Conservation (phyloP, 306 rosid genomes). For the Vachellia pachyceras region DNA sequence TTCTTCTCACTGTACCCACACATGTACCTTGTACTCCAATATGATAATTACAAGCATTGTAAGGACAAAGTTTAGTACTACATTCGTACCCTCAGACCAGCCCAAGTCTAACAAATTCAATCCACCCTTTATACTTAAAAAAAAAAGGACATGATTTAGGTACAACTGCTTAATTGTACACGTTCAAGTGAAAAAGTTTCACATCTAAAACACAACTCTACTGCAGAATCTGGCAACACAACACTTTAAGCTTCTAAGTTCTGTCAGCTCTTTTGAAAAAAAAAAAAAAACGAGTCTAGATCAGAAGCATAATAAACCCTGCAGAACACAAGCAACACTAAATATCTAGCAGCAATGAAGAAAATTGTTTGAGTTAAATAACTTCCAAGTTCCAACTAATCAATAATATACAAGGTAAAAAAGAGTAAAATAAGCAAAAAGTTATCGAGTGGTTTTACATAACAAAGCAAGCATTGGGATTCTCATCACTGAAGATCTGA, state of each 20-base stretch:
- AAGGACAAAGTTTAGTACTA: not conserved
- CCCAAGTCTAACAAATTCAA: not conserved
- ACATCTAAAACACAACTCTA: not conserved
- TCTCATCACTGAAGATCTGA: slow-evolving; percentile 89
- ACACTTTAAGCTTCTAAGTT: not conserved
- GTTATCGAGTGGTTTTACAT: slow-evolving; percentile 49
- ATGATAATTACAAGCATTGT: not conserved
- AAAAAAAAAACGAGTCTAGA: no score
- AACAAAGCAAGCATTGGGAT: slow-evolving; percentile 85
- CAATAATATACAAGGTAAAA: not conserved
- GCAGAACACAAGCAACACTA: slow-evolving; percentile 21
- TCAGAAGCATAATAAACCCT: slow-evolving; percentile 11
- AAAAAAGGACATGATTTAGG: not conserved
- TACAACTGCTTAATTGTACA: not conserved
- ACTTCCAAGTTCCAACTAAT: slow-evolving; percentile 35
- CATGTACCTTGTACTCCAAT: not conserved
- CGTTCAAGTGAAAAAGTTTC: not conserved
- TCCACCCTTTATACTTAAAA: not conserved
- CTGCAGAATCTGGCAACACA: not conserved
- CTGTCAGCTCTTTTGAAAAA: not conserved
- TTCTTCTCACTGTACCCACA: not conserved
- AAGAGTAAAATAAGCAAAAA: not conserved
- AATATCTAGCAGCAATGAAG: slow-evolving; percentile 2
- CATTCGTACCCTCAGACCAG: not conserved
- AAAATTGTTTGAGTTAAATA: slow-evolving; percentile 34